phyloP scores from a whole-genome alignment of 2,329 filamentous ascomycete species.

The Cladosporium sp. region DNA sequence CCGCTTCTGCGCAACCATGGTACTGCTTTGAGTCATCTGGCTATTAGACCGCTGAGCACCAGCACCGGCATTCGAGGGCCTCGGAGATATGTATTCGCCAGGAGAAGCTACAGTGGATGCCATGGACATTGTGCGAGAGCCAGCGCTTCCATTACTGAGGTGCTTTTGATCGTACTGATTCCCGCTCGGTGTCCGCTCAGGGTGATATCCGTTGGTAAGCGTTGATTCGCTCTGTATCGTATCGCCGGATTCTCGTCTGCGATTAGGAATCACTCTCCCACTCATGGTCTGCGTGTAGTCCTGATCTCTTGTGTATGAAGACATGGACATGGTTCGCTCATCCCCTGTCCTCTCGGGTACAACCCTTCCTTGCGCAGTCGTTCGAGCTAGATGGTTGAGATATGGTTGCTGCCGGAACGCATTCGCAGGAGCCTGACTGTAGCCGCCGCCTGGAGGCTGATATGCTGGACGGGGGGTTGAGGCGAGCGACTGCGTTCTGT shows the following conservation, averaged over 20 bases:
- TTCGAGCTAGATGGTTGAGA: constrained; percentile 56
- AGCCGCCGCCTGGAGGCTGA: constrained; percentile 56
- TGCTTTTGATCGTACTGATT: constrained; percentile 18
- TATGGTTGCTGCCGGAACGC: constrained; percentile 75
- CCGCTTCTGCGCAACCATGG: constrained; percentile 55
- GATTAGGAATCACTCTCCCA: constrained; percentile 80
- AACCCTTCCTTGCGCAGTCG: constrained; percentile 83
- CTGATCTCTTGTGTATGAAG: constrained; percentile 67
- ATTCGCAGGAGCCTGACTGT: constrained; percentile 58
- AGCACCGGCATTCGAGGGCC: constrained; percentile 20
- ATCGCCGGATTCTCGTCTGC: constrained; percentile 52
- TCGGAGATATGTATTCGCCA: constrained; percentile 21
- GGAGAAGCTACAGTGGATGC: constrained; percentile 68
- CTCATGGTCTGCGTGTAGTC: constrained; percentile 86
- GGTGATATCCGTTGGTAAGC: constrained; percentile 26
- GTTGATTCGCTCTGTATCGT: constrained; percentile 20
- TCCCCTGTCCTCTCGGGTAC: constrained; percentile 81
- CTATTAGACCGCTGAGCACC: constrained; percentile 34
- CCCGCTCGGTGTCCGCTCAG: constrained; percentile 21
- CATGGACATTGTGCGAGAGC: constrained; percentile 80
- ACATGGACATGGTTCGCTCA: constrained; percentile 95
- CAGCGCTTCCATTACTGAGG: constrained; percentile 30
- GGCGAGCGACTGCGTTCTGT: constrained; percentile 89
- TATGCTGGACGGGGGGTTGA: constrained; percentile 65
- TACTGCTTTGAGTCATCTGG: constrained; percentile 29